Percentiles rank a stretch among this genome's conserved stretches.
Conservation (phyloP, 257 asterid species). For the Nicotiana knightiana region DNA sequence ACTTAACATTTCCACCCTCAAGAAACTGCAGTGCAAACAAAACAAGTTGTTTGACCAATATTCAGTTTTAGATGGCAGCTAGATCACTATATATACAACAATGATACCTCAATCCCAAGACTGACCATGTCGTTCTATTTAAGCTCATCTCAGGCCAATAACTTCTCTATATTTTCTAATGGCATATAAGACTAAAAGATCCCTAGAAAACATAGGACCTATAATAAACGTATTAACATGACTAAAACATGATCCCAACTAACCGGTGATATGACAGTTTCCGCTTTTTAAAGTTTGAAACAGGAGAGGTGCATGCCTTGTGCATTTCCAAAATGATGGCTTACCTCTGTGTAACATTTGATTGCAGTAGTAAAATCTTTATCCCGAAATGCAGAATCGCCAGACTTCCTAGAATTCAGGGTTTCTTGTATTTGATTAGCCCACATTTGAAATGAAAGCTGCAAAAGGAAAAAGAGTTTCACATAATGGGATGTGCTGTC, state of each 20-base stretch:
- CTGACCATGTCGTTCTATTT: too few species aligned
- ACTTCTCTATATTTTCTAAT: neutral
- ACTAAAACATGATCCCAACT: too few species aligned
- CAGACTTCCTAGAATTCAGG: slow-evolving; percentile 34
- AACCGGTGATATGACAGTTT: neutral
- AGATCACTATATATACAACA: neutral
- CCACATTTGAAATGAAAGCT: slow-evolving; percentile 53
- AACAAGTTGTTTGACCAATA: neutral
- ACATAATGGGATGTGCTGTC: neutral
- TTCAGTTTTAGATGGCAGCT: neutral
- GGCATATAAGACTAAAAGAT: neutral
- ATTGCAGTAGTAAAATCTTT: slow-evolving; percentile 38
- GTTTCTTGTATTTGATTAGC: slow-evolving; percentile 40
- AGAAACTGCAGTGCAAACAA: slow-evolving; percentile 28
- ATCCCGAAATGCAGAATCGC: slow-evolving; percentile 38
- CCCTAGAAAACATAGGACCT: too few species aligned
- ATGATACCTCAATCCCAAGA: neutral
- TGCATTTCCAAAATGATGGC: neutral
- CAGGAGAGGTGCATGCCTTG: neutral
- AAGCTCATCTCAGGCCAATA: too few species aligned
- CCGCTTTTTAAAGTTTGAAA: too few species aligned
- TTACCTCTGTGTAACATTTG: slow-evolving; percentile 32
- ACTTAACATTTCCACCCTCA: slow-evolving; percentile 29
- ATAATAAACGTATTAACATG: too few species aligned
- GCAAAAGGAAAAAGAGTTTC: slow-evolving; percentile 14